Conservation (phyloP, 257 asterid species). For the Paraleonurus japonicus region DNA sequence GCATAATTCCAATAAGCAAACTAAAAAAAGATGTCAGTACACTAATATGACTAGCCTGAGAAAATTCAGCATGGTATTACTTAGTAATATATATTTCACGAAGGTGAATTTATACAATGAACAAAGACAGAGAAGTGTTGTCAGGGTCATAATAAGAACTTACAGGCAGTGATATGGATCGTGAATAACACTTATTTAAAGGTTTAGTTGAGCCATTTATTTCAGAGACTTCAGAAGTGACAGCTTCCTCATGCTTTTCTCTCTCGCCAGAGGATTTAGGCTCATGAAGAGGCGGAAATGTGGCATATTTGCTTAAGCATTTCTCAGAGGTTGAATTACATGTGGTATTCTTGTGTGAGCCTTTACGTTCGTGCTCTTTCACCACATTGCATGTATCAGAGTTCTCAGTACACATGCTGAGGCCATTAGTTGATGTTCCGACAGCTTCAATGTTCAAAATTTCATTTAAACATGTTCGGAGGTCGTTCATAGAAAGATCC, state of each 20-base stretch:
- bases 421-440: slow-evolving; percentile 29
- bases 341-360: slow-evolving; percentile 15
- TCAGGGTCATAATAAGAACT: slow-evolving; percentile 35
- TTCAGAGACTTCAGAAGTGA: slow-evolving; percentile 24
- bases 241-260: slow-evolving; percentile 29
- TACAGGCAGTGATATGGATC: slow-evolving; percentile 68
- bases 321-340: slow-evolving; percentile 35
- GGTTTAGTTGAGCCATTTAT: slow-evolving; percentile 31
- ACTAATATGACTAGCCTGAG: slow-evolving; percentile 13
- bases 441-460: slow-evolving; percentile 37
- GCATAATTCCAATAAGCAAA: slow-evolving; percentile 5
- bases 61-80: background rate
- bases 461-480: slow-evolving; percentile 41
- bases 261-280: slow-evolving; percentile 30
- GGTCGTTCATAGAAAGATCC: slow-evolving; percentile 49
- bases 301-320: slow-evolving; percentile 44
- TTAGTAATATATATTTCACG: background rate
- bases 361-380: slow-evolving; percentile 34
- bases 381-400: slow-evolving; percentile 19
- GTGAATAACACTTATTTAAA: slow-evolving; percentile 32
- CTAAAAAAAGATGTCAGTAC: slow-evolving; percentile 14
- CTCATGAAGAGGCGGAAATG: slow-evolving; percentile 47
- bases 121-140: slow-evolving; percentile 4
- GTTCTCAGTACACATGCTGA: slow-evolving; percentile 27
- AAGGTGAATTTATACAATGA: background rate